These are phyloP conservation scores for Aspergillus novoparasiticus DNA, from an alignment of 2,329 filamentous ascomycete genomes.

Conservation along the genomic window DNA sequence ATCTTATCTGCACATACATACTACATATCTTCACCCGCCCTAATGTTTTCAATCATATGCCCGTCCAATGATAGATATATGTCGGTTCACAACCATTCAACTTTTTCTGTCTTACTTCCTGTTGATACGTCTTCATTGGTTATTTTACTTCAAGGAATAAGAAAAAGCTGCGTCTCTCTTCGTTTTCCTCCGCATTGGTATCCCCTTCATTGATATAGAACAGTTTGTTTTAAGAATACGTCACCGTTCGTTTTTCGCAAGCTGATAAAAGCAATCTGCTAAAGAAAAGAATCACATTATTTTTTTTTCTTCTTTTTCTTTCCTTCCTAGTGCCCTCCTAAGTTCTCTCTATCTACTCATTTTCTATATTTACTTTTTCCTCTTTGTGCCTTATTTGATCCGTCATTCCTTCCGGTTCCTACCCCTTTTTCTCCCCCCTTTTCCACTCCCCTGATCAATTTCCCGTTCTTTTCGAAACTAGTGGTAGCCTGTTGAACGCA, in stretches of 20 bases:
- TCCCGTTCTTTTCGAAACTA: background rate
- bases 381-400: background rate
- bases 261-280: background rate
- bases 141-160: constrained; percentile 18
- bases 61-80: constrained; percentile 31
- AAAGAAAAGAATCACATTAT: background rate
- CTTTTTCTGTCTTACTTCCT: constrained; percentile 21
- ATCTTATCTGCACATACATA: constrained; percentile 20
- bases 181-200: constrained; percentile 1
- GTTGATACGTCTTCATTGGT: constrained; percentile 24
- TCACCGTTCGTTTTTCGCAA: background rate
- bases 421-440: constrained; percentile 18
- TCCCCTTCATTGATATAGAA: background rate
- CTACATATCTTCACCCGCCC: constrained; percentile 32
- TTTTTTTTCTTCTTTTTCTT: constrained; percentile 23
- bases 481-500: background rate
- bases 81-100: constrained; percentile 29
- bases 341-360: background rate
- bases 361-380: background rate
- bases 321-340: background rate
- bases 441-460: background rate
- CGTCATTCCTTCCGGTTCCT: constrained; percentile 12
- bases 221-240: background rate
- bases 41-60: constrained; percentile 24
- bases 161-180: constrained; percentile 19